These are phyloP conservation scores for Metschnikowia baotianmanensis DNA, from an alignment of 805 yeast genomes.

Conservation along the genomic window DNA sequence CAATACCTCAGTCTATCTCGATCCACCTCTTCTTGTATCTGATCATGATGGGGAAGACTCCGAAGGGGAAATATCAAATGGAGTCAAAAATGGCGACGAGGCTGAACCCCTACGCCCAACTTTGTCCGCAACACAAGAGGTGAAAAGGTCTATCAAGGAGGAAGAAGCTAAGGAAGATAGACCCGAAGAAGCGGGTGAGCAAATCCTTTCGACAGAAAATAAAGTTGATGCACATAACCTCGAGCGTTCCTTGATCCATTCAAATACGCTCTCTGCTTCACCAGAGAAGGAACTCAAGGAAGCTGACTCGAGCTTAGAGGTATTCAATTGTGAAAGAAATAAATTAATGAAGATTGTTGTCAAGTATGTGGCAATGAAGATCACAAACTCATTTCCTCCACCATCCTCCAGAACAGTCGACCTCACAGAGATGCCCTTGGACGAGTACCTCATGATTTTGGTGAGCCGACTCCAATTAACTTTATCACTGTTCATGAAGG, in stretches of 20 bases:
- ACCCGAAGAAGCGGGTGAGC: not conserved
- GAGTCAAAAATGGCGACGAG: conserved; percentile 3
- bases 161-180: conserved; percentile 2
- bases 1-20: conserved; percentile 22
- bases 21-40: conserved; percentile 33
- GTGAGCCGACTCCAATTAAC: conserved; percentile 37
- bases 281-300: not conserved
- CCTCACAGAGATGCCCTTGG: conserved; percentile 36
- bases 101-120: not conserved
- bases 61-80: conserved; percentile 26
- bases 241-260: not conserved
- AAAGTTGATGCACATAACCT: no score
- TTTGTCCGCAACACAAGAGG: conserved; percentile 21
- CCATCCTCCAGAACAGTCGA: conserved; percentile 26
- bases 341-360: conserved; percentile 43
- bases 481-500: conserved; percentile 38
- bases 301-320: conserved; percentile 16
- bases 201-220: no score
- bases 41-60: conserved; percentile 30
- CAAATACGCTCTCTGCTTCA: conserved; percentile 2
- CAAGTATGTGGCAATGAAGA: conserved; percentile 42
- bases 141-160: conserved; percentile 22
- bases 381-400: conserved; percentile 44
- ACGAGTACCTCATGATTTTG: conserved; percentile 37
- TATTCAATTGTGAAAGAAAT: conserved; percentile 31